These are phyloP conservation scores for Prunus mume DNA, from an alignment of 306 rosid genomes.

Conservation along the genomic window DNA sequence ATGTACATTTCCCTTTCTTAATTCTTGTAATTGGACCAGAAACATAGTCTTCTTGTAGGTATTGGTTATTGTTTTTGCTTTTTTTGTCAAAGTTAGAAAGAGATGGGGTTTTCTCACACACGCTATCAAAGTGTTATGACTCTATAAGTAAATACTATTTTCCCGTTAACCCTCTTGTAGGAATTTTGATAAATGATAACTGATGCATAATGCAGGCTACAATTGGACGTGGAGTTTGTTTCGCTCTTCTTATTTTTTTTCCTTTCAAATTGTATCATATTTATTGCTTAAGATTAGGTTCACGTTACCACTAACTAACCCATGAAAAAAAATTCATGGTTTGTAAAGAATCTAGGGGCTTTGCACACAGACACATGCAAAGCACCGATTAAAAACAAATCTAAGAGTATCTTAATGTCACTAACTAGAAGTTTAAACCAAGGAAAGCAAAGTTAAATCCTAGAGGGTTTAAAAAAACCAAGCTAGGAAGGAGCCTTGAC, in stretches of 20 bases:
- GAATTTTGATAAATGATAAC: too few species aligned
- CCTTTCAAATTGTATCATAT: not conserved
- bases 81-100: too few species aligned
- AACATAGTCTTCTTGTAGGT: too few species aligned
- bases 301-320: not conserved
- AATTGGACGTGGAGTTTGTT: too few species aligned
- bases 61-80: too few species aligned
- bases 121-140: too few species aligned
- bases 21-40: too few species aligned
- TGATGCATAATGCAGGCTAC: too few species aligned
- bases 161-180: too few species aligned
- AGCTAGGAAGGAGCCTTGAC: conserved; percentile 32
- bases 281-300: conserved; percentile 5
- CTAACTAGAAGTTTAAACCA: conserved; percentile 8
- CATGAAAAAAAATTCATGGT: not conserved
- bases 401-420: conserved; percentile 5
- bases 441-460: conserved; percentile 17
- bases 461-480: conserved; percentile 20
- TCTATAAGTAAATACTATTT: rapidly evolving
- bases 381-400: conserved; percentile 2
- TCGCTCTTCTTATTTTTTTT: not conserved
- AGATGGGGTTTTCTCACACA: rapidly evolving
- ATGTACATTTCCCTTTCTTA: too few species aligned
- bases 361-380: conserved; percentile 21
- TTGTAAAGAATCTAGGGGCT: not conserved